A percentile compares a stretch with the other conserved stretches of the same genome.
These are phyloP conservation scores for Eucommia ulmoides DNA, from an alignment of 257 asterid genomes.

Conservation along the genomic window DNA sequence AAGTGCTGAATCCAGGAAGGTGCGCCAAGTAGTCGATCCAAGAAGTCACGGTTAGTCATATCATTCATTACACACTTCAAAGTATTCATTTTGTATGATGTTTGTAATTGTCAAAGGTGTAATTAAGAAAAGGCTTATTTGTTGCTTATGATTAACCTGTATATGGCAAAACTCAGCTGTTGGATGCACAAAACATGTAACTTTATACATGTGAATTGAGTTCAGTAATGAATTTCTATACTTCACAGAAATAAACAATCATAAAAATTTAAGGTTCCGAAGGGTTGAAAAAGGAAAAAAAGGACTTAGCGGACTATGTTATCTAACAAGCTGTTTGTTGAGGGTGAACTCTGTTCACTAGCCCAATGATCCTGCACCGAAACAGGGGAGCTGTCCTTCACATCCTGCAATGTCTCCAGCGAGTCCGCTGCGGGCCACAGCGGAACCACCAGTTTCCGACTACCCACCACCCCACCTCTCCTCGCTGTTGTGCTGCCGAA, in stretches of 20 bases:
- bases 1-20: conserved; percentile 56
- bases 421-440: conserved; percentile 13
- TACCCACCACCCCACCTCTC: conserved; percentile 32
- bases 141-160: too few species aligned
- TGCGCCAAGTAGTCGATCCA: conserved; percentile 66
- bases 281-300: background rate
- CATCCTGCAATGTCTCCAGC: conserved; percentile 26
- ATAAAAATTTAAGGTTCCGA: too few species aligned
- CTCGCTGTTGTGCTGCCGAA: conserved; percentile 19
- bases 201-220: too few species aligned
- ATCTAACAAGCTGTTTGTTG: conserved; percentile 56
- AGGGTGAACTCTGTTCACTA: conserved; percentile 75
- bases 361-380: conserved; percentile 79
- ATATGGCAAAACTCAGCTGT: too few species aligned
- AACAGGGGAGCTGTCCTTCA: conserved; percentile 47
- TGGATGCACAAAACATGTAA: too few species aligned
- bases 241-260: too few species aligned
- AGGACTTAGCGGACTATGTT: conserved; percentile 20
- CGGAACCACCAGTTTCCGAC: conserved; percentile 36
- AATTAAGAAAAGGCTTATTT: too few species aligned
- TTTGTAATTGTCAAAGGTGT: too few species aligned
- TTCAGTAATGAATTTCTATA: too few species aligned
- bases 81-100: too few species aligned
- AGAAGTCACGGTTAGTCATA: conserved; percentile 78
- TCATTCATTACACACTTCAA: too few species aligned